Evolutionary conservation across 2,329 filamentous ascomycete species (phyloP).

Genomic region (Penicillium sp.): DNA sequence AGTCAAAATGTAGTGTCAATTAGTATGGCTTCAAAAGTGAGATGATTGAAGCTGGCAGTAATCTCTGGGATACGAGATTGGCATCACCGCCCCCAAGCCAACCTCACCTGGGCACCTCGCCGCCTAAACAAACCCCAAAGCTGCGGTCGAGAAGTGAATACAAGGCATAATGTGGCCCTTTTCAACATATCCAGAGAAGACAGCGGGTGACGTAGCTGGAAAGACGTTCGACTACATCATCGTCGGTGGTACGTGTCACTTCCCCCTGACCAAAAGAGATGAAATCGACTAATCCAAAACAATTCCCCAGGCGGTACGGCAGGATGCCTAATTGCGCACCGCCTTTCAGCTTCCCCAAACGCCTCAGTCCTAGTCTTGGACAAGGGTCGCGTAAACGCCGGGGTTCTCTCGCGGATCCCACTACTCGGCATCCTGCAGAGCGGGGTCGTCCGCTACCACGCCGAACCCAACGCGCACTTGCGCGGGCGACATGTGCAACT

Average conservation of each 20-base stretch:
- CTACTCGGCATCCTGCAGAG: not conserved
- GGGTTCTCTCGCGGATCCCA: not conserved
- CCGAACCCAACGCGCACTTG: not conserved
- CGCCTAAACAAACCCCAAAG: not conserved
- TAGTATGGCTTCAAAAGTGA: too few relatives aligned
- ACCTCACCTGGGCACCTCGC: not conserved
- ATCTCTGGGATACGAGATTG: not conserved
- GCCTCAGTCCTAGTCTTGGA: not conserved
- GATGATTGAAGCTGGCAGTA: not conserved
- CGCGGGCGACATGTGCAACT: conserved; percentile 5
- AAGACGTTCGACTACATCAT: conserved; percentile 3
- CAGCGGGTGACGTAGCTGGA: not conserved
- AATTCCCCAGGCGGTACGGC: not conserved
- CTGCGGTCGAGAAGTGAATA: not conserved
- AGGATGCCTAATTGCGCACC: not conserved
- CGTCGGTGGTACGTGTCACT: not conserved
- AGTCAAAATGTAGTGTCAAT: not conserved
- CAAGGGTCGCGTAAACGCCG: not conserved
- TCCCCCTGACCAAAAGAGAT: not conserved
- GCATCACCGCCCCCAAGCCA: not conserved
- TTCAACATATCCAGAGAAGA: not conserved
- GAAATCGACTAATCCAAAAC: not conserved
- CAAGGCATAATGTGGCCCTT: not conserved
- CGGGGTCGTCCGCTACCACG: not conserved
- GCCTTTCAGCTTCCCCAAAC: not conserved